phyloP scores from a whole-genome alignment of 2,329 filamentous ascomycete species.

The Alternaria angustiovoidea region DNA sequence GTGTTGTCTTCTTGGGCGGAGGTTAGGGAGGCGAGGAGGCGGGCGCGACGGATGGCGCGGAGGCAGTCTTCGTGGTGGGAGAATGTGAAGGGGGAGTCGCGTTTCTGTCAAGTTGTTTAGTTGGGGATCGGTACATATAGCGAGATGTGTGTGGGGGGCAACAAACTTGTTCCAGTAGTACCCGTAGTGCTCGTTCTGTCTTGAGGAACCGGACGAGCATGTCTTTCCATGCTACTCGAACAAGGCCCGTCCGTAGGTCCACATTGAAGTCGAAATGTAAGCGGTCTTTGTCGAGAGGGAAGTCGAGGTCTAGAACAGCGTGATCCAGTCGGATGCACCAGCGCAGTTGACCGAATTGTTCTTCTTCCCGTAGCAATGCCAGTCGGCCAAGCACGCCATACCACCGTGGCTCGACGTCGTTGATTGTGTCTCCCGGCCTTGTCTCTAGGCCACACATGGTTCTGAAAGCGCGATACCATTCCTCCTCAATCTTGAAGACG shows the following conservation, averaged over 20 bases:
- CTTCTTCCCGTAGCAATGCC: conserved; percentile 11
- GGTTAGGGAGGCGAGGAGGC: conserved; percentile 23
- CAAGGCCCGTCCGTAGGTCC: conserved; percentile 1
- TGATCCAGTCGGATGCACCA: conserved; percentile 41
- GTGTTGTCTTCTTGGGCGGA: conserved; percentile 20
- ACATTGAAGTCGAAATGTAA: conserved; percentile 20
- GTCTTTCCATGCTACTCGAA: conserved; percentile 34
- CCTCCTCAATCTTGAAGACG: conserved; percentile 32
- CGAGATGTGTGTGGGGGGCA: neutral
- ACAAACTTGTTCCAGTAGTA: conserved; percentile 29
- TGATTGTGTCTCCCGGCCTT: neutral
- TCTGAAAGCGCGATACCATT: conserved; percentile 24
- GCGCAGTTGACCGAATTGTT: conserved; percentile 27
- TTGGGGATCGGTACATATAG: neutral
- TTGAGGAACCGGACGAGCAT: conserved; percentile 36
- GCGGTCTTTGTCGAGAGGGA: conserved; percentile 17
- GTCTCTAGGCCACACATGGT: neutral
- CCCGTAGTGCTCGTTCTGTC: conserved; percentile 30
- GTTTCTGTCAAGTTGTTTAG: conserved; percentile 21
- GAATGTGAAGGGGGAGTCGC: conserved; percentile 28
- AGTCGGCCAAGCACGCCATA: conserved; percentile 13
- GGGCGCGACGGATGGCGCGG: conserved; percentile 35
- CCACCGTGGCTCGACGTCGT: conserved; percentile 10
- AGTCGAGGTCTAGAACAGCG: conserved; percentile 35
- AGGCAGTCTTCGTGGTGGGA: conserved; percentile 40